Evolutionary conservation across 257 asterid genomes (phyloP), one percentile per base, ranked within the genome.

Genomic region (Marsdenia floribunda): DNA sequence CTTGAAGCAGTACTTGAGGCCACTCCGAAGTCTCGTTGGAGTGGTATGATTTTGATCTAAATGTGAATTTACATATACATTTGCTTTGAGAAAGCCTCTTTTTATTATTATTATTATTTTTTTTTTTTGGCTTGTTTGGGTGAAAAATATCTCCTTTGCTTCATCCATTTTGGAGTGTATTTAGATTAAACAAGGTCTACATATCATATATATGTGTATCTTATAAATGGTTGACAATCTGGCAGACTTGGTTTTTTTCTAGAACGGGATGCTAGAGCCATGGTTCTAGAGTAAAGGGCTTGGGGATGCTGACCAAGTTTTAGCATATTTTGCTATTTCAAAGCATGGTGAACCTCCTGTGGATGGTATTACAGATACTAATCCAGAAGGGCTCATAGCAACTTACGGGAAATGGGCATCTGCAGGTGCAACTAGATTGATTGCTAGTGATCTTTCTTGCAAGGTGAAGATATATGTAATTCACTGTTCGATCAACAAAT

Each of bases 241-340:
- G 80, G 97, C 99, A 95, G 98, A 92, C 81, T 88, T 95, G 94
- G 97, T 95, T 74, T 95, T 94, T 90, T 95, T 95, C 98, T 98
- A 95, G 98, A 95, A 95, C 59, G 99, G 99, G 80, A 92, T 95
- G 99, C 84, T 95, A 89, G 99, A 95, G 84, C 97, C 98, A 9
- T 95, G 99, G 99, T 92, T 92, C 74, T 71, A 86, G 72, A 90
- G 90, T 78, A 92, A 89, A 85, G 96, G 94, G 58, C 92, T 90
- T 0, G 91, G 90, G 10, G 88, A 90, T 67, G 96, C 97, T 19
- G 93, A 88, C 70, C 98, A 95, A 87, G 99, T 95, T 77, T 78
- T 95, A 79, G 99, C 99, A 0, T 95, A 95, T 83, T 95, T 95
- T 79, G 98, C 99, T 0, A 93, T 95, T 74, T 83, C 99, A 5